phyloP scores from a whole-genome alignment of 345 rosid genomes.

The Citrus sinensis region DNA sequence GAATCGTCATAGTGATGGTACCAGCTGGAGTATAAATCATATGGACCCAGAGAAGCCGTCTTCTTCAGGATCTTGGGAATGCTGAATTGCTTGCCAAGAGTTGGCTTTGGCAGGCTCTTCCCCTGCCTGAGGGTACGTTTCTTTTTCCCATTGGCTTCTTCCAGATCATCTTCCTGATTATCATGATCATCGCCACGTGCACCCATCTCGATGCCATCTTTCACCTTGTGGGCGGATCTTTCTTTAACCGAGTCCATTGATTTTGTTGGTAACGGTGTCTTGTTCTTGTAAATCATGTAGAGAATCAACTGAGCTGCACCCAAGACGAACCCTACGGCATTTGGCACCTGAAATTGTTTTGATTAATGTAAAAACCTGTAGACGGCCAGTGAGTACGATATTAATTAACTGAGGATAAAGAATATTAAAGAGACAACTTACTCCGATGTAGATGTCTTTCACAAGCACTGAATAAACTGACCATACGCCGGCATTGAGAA shows the following conservation, averaged over 20 bases:
- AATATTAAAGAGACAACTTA: constrained; percentile 15
- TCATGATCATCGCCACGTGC: constrained; percentile 1
- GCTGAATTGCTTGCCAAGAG: constrained; percentile 22
- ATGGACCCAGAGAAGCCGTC: constrained; percentile 26
- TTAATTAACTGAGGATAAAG: too few species aligned
- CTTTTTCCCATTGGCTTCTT: neutral
- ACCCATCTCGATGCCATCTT: constrained; percentile 24
- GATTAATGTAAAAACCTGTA: neutral
- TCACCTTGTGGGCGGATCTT: constrained; percentile 23
- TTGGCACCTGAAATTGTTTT: constrained; percentile 43
- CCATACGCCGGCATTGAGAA: constrained; percentile 35
- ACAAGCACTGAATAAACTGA: constrained; percentile 26
- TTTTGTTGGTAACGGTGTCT: constrained; percentile 13
- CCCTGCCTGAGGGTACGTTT: constrained; percentile 14
- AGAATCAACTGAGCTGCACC: constrained; percentile 52
- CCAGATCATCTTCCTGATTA: constrained; percentile 2
- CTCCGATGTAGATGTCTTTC: constrained; percentile 36
- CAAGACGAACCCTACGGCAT: constrained; percentile 40
- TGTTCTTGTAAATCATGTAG: constrained; percentile 37
- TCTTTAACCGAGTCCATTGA: constrained; percentile 20
- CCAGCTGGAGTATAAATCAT: constrained; percentile 24
- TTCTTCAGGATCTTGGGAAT: constrained; percentile 23
- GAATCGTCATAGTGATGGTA: neutral
- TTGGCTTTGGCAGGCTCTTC: constrained; percentile 27
- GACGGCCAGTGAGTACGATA: too few species aligned